Evolutionary conservation across 768 basidiomycete species (phyloP).

Genomic region (Pisolithus albus): DNA sequence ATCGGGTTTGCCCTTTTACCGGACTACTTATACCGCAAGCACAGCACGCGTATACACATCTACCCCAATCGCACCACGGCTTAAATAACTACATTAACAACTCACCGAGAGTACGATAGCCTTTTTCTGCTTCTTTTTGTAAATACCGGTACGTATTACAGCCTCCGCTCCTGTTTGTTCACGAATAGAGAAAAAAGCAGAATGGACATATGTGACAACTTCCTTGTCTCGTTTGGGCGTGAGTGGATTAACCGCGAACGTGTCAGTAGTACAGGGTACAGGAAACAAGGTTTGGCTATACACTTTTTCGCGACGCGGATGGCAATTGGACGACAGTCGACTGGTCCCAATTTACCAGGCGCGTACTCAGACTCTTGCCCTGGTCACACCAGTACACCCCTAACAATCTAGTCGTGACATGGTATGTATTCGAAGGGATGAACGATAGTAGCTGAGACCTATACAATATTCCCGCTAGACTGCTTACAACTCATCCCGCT

Average conservation of each 20-base stretch:
- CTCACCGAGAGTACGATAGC: neutral
- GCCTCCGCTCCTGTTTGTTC: neutral
- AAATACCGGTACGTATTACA: neutral
- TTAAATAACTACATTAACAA: neutral
- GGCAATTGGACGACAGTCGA: neutral
- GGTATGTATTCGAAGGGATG: too few relatives aligned
- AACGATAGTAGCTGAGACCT: too few relatives aligned
- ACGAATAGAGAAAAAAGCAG: neutral
- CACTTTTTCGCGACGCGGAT: neutral
- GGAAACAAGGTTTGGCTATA: neutral
- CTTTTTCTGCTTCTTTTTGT: neutral
- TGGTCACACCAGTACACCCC: neutral
- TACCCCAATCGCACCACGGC: neutral
- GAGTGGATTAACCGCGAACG: too few relatives aligned
- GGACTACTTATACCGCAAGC: neutral
- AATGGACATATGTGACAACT: neutral
- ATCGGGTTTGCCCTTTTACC: neutral
- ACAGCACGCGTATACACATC: neutral
- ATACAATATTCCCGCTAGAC: too few relatives aligned
- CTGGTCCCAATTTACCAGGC: neutral
- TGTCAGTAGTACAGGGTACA: too few relatives aligned
- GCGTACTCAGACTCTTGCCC: neutral
- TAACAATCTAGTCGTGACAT: too few relatives aligned
- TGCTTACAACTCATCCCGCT: conserved; percentile 24
- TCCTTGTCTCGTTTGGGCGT: neutral